Evolutionary conservation across 306 rosid species (phyloP).

Genomic region (Castanea crenata): DNA sequence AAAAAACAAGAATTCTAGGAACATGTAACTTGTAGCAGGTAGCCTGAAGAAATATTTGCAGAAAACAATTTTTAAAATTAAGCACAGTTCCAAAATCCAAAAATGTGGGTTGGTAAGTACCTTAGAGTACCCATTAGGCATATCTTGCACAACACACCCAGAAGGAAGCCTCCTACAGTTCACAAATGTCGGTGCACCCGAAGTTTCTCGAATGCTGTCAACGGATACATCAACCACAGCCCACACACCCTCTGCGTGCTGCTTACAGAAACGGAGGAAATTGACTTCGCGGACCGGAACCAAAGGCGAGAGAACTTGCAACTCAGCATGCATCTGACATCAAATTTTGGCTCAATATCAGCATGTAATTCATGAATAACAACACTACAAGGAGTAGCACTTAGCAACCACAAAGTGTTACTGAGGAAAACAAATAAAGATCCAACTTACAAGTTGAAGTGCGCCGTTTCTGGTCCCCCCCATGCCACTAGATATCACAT

Average conservation of each 20-base stretch:
- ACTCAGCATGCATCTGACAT: conserved; percentile 86
- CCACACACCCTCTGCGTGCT: conserved; percentile 95
- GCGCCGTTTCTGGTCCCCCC: conserved; percentile 89
- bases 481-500: conserved; percentile 79
- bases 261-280: conserved; percentile 92
- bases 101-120: conserved; percentile 31
- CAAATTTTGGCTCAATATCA: background rate
- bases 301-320: conserved; percentile 89
- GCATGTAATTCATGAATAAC: background rate
- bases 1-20: background rate
- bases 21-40: background rate
- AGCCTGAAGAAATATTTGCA: background rate
- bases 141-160: conserved; percentile 96
- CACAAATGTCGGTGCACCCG: conserved; percentile 46
- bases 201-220: conserved; percentile 56
- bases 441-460: conserved; percentile 66
- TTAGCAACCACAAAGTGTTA: too few species aligned
- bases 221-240: conserved; percentile 87
- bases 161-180: conserved; percentile 92
- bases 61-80: background rate
- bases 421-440: background rate
- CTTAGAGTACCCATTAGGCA: conserved; percentile 99
- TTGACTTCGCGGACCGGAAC: conserved; percentile 84
- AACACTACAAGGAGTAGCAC: background rate
- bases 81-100: too few species aligned